Percentiles rank a stretch among this genome's conserved stretches.
Evolutionary conservation across 768 basidiomycete species (phyloP).

Genomic region (Russula earlei): DNA sequence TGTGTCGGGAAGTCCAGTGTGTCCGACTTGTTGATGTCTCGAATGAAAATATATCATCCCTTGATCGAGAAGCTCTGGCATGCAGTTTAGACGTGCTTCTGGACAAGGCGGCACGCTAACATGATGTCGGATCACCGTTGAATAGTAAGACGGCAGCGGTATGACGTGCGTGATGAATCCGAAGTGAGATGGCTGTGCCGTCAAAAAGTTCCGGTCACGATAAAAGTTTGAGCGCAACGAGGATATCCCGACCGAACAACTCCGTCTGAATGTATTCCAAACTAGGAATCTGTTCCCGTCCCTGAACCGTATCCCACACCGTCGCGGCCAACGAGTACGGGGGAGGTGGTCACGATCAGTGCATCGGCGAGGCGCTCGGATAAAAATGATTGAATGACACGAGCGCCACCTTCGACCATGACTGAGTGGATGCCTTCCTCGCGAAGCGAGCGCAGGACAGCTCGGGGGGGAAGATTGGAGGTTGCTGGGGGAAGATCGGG

Average conservation of each 20-base stretch:
- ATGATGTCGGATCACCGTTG: too few relatives aligned
- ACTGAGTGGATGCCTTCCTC: slow-evolving; percentile 54
- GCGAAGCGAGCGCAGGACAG: slow-evolving; percentile 46
- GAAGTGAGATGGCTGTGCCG: not conserved
- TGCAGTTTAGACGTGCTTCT: too few relatives aligned
- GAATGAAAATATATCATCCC: too few relatives aligned
- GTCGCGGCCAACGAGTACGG: slow-evolving; percentile 70
- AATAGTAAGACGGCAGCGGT: too few relatives aligned
- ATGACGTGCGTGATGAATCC: too few relatives aligned
- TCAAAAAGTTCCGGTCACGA: not conserved
- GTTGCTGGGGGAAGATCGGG: slow-evolving; percentile 8
- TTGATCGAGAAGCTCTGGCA: too few relatives aligned
- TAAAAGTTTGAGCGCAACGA: slow-evolving; percentile 22
- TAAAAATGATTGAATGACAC: slow-evolving; percentile 70
- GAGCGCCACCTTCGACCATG: slow-evolving; percentile 95
- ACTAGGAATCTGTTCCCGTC: slow-evolving; percentile 20
- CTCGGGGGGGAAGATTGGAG: slow-evolving; percentile 37
- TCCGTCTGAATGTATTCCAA: slow-evolving; percentile 24
- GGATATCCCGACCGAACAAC: slow-evolving; percentile 25
- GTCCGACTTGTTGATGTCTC: too few relatives aligned
- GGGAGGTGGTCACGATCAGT: slow-evolving; percentile 80
- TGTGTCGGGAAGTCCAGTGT: too few relatives aligned
- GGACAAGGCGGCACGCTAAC: too few relatives aligned
- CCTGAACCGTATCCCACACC: slow-evolving; percentile 52
- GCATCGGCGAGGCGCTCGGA: slow-evolving; percentile 44